These are phyloP conservation scores for Plenodomus tracheiphilus DNA, from an alignment of 2,329 filamentous ascomycete species.

Conservation along the genomic window DNA sequence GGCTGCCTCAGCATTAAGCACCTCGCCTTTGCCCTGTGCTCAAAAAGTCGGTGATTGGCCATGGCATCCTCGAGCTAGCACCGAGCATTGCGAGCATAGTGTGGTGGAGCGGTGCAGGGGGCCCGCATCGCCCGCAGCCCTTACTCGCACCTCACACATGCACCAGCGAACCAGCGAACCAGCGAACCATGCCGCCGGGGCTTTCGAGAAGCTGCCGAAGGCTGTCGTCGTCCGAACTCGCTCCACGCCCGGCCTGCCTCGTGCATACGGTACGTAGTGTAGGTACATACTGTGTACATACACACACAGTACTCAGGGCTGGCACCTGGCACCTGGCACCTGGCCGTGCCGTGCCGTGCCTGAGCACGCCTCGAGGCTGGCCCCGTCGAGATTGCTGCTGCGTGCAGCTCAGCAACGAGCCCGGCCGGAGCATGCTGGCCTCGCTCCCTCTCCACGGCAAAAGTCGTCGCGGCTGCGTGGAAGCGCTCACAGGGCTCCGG, in stretches of 20 bases:
- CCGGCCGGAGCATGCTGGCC: no score
- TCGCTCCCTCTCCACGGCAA: constrained; percentile 4
- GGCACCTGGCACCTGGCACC: no score
- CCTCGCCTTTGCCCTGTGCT: constrained; percentile 19
- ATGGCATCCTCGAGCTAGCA: constrained; percentile 16
- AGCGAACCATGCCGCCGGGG: constrained; percentile 26
- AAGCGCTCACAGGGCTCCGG: no score
- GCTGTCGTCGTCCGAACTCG: constrained; percentile 18
- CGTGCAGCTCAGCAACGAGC: no score
- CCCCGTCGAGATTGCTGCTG: neutral
- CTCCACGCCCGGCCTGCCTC: constrained; percentile 7
- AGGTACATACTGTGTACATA: no score
- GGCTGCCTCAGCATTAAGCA: constrained; percentile 39
- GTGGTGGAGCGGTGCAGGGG: constrained; percentile 28
- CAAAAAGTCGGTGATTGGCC: constrained; percentile 30
- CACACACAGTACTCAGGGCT: no score
- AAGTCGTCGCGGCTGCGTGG: constrained; percentile 22
- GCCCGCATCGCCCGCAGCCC: constrained; percentile 26
- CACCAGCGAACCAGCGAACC: constrained; percentile 22
- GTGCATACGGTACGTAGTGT: constrained; percentile 15
- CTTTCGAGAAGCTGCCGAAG: constrained; percentile 32
- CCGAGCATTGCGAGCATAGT: constrained; percentile 24
- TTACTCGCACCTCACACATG: constrained; percentile 33
- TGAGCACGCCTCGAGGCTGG: no score
- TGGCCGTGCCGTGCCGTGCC: no score